Percentiles rank a stretch among this genome's conserved stretches.
These are phyloP conservation scores for Fusarium ramigenum DNA, from an alignment of 2,329 filamentous ascomycete species.

Conservation along the genomic window DNA sequence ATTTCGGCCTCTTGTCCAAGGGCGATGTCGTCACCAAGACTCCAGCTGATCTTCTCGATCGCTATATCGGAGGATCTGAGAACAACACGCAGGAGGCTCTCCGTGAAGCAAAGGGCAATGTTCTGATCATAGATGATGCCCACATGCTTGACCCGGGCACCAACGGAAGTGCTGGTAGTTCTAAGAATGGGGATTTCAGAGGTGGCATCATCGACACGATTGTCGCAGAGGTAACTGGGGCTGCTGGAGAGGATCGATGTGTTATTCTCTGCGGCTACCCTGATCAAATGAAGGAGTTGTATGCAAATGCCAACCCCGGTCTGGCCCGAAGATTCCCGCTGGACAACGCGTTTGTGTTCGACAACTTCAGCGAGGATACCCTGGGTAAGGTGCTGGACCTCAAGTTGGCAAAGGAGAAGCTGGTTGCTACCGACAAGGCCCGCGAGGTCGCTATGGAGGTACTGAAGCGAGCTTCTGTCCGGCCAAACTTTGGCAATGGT, in stretches of 20 bases:
- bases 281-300: conserved; percentile 75
- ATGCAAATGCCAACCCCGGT: conserved; percentile 76
- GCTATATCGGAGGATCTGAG: conserved; percentile 71
- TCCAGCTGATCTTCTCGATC: conserved; percentile 76
- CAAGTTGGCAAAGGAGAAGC: conserved; percentile 68
- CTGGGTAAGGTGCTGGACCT: conserved; percentile 69
- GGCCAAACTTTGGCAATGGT: conserved; percentile 78
- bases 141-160: conserved; percentile 68
- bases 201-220: conserved; percentile 77
- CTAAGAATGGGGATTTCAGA: conserved; percentile 59
- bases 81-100: conserved; percentile 76
- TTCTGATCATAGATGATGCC: conserved; percentile 81
- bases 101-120: conserved; percentile 71
- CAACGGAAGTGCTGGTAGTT: conserved; percentile 41
- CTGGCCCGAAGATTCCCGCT: conserved; percentile 73
- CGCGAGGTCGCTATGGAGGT: conserved; percentile 66
- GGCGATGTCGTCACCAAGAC: conserved; percentile 72
- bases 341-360: conserved; percentile 71
- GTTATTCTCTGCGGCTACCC: conserved; percentile 78
- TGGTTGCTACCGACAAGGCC: conserved; percentile 62
- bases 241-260: conserved; percentile 76
- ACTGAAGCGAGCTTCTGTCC: conserved; percentile 68
- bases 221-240: conserved; percentile 76
- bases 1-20: conserved; percentile 66
- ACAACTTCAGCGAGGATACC: conserved; percentile 71